Conservation (phyloP, 495 filamentous ascomycete species). For the Aspergillus leporis region DNA sequence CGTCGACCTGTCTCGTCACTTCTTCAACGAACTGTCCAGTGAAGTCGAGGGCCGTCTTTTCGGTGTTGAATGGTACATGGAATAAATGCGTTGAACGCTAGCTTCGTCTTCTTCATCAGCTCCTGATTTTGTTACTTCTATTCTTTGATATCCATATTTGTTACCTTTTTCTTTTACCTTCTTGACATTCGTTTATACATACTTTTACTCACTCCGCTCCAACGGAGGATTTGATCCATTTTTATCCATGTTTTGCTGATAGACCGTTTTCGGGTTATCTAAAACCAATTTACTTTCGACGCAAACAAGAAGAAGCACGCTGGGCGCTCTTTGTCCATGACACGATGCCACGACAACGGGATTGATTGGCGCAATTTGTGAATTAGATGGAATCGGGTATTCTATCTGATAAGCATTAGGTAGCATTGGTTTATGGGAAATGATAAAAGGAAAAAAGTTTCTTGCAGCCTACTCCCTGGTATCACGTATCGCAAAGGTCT, state of each 20-base stretch:
- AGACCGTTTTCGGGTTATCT: constrained; percentile 12
- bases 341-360: constrained; percentile 1
- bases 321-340: constrained; percentile 2
- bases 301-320: constrained; percentile 4
- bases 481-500: too few relatives aligned
- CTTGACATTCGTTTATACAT: constrained; percentile 8
- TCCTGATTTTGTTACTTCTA: not conserved
- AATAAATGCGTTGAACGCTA: constrained; percentile 28
- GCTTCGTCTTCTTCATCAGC: constrained; percentile 5
- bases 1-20: constrained; percentile 47
- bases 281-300: constrained; percentile 4
- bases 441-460: constrained; percentile 6
- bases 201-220: constrained; percentile 4
- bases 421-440: not conserved
- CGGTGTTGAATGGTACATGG: constrained; percentile 39
- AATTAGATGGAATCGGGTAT: constrained; percentile 5
- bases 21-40: constrained; percentile 40
- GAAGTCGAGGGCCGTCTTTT: constrained; percentile 31
- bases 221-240: constrained; percentile 2
- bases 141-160: not conserved
- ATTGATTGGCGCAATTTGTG: not conserved
- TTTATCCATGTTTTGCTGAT: constrained; percentile 11
- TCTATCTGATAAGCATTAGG: constrained; percentile 5
- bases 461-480: not conserved
- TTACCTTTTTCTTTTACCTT: constrained; percentile 6